phyloP scores from a whole-genome alignment of 331 rosid genomes.

The Acacia concinna region DNA sequence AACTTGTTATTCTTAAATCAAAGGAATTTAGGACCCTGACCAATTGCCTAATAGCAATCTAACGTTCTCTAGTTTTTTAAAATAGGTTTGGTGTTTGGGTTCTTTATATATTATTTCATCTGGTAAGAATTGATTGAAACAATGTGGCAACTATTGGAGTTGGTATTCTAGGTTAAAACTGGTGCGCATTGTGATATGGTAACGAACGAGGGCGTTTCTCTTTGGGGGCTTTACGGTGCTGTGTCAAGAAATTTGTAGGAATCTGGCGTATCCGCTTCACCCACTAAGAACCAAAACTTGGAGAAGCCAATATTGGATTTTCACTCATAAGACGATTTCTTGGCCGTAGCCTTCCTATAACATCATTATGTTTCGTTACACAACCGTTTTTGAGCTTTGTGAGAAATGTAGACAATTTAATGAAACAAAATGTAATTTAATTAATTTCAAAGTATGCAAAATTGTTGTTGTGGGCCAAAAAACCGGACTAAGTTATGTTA shows the following conservation, averaged over 20 bases:
- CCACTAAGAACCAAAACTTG: neutral
- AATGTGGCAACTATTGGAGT: neutral
- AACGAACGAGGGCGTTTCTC: neutral
- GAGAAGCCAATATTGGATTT: neutral
- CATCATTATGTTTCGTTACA: neutral
- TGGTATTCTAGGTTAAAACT: neutral
- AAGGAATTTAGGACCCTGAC: neutral
- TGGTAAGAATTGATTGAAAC: neutral
- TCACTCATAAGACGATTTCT: too few relatives aligned
- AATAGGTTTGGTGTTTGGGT: neutral
- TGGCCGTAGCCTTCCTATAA: neutral
- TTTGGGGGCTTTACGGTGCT: neutral
- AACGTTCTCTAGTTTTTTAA: neutral
- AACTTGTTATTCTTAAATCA: neutral
- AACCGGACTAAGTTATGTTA: too few relatives aligned
- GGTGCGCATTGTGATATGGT: neutral
- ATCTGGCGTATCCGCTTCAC: neutral
- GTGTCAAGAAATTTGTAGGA: neutral
- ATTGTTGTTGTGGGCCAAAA: too few relatives aligned
- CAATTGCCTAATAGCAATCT: neutral
- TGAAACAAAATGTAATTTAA: too few relatives aligned
- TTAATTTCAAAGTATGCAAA: too few relatives aligned
- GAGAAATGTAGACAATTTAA: too few relatives aligned
- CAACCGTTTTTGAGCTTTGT: neutral
- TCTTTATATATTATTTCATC: neutral